Evolutionary conservation across 129 eudicot species (phyloP).

Genomic region (Cynara cardunculus): DNA sequence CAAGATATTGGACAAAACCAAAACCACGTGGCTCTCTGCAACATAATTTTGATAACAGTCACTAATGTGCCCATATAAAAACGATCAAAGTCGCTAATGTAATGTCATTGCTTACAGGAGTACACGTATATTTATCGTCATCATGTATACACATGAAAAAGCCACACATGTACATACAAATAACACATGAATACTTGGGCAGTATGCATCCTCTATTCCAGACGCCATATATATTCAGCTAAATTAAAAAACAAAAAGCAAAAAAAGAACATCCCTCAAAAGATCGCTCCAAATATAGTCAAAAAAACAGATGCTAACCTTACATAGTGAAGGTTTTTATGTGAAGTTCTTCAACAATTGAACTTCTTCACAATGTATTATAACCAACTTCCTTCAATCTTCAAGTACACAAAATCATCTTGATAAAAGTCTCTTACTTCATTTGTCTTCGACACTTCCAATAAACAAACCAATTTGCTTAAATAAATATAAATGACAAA

Average conservation of each 20-base stretch:
- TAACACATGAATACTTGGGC: background rate
- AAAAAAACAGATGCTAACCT: constrained; percentile 52
- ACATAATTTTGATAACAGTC: background rate
- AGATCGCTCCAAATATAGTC: background rate
- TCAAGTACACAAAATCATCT: constrained; percentile 65
- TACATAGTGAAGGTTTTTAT: constrained; percentile 39
- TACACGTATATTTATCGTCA: background rate
- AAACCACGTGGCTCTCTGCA: constrained; percentile 83
- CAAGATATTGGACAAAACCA: constrained; percentile 79
- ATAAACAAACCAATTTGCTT: constrained; percentile 23
- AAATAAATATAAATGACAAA: constrained; percentile 13
- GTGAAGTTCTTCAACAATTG: constrained; percentile 54
- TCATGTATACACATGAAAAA: background rate
- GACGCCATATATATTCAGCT: background rate
- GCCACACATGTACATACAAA: background rate
- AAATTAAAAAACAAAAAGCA: background rate
- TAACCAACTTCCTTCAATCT: constrained; percentile 59
- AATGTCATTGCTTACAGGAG: background rate
- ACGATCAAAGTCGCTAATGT: background rate
- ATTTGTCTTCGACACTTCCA: constrained; percentile 55
- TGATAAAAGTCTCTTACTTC: constrained; percentile 48
- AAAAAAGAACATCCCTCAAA: background rate
- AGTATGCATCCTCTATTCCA: background rate
- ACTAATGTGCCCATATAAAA: background rate
- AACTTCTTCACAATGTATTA: constrained; percentile 44